Evolutionary conservation across 1,284 basidiomycete species (phyloP), one percentile per base, ranked within the genome.

Genomic region (Naganishia liquefaciens): DNA sequence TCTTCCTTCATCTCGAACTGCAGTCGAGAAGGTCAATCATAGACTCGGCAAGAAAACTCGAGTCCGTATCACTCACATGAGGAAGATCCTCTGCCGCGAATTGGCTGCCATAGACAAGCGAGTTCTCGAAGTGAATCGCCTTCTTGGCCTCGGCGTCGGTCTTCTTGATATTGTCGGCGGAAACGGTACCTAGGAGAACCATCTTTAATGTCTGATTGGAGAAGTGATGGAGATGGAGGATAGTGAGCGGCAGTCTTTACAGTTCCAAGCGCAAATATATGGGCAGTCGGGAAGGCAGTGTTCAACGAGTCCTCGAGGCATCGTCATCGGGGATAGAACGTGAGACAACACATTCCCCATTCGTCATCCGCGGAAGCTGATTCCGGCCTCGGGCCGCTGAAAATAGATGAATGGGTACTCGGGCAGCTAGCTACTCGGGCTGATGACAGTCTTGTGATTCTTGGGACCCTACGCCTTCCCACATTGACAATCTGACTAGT

Each of bases 101-200:
- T 1, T 69, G 62, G 13, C 68, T 71, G 11, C 76, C 76, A 58
- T 78, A 77, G 11, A 78, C 72, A 23, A 71, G 72, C 4, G 70
- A 66, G 28, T 73, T 65, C 7, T 68, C 69, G 49, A 68, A 70
- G 11, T 52, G 27, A 28, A 66, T 62, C 0, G 25, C n/a, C 52
- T 62, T 42, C 60, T 62, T 65, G 5, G 54, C 39, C 37, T 54
- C 27, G 9, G 17, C 23, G 33, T 58, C 50, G 17, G 54, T 47
- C 53, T 55, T 40, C 25, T 51, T 46, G 54, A 46, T 42, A 4
- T 37, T 28, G 37, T 52, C 28, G 10, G 46, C 54, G 21, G 62
- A 55, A 19, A 64, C 62, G 17, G 44, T 40, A 27, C 62, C 62
- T 27, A 64, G 62, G 62, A 64, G 62, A 51, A 54, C 62, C 62